Percentiles rank a stretch among this genome's conserved stretches.
Conservation (phyloP, 441 rosid genomes). For the Arabidopsis hybrid region DNA sequence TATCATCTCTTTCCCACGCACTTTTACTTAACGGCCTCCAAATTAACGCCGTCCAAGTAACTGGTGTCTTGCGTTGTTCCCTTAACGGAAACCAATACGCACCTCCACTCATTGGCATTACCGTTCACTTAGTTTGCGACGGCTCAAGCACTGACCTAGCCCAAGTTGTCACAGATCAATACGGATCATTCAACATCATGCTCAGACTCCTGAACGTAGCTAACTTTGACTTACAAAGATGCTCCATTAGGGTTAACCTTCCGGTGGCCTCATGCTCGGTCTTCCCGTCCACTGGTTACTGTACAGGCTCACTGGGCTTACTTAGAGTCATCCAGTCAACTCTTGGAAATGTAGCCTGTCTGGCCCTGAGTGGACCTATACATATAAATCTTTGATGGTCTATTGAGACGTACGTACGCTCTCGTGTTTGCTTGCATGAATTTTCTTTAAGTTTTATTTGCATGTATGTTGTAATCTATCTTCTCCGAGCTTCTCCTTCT, state of each 20-base stretch:
- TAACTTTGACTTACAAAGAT: background rate
- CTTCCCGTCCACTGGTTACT: background rate
- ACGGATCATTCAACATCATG: slow-evolving; percentile 1
- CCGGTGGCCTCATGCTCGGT: background rate
- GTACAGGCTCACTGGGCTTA: background rate
- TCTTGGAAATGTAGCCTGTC: slow-evolving; percentile 7
- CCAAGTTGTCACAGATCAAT: slow-evolving; percentile 5
- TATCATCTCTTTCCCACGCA: slow-evolving; percentile 11
- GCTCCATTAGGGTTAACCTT: background rate
- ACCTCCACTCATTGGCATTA: background rate
- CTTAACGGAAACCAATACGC: slow-evolving; percentile 21
- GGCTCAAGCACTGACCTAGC: background rate
- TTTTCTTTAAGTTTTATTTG: too few species aligned
- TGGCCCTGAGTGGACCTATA: background rate
- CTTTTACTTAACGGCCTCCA: background rate
- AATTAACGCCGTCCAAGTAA: slow-evolving; percentile 1
- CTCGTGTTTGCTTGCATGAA: background rate
- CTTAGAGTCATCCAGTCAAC: slow-evolving; percentile 12
- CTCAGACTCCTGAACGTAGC: background rate
- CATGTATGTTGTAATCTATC: background rate
- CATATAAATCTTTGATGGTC: background rate
- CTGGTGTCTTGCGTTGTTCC: slow-evolving; percentile 11
- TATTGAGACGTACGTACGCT: background rate
- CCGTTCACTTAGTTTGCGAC: slow-evolving; percentile 8
- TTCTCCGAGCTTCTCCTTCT: too few species aligned